These are phyloP conservation scores for Ophiostoma australiae DNA, from an alignment of 2,329 filamentous ascomycete species.

Conservation along the genomic window DNA sequence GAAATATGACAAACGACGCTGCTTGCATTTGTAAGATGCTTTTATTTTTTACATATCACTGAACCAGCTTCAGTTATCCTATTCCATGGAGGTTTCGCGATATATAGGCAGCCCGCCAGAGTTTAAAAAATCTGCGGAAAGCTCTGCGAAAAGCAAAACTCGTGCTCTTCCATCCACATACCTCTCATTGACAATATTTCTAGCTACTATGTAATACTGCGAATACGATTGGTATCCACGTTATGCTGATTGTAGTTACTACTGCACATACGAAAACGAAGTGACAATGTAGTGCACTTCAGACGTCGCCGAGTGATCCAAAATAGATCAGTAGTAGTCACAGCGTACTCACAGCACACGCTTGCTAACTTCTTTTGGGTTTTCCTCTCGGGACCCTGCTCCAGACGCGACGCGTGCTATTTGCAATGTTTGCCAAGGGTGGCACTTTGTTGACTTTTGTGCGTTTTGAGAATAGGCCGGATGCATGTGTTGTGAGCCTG, in stretches of 20 bases:
- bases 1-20: background rate
- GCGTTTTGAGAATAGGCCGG: background rate
- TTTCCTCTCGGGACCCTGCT: background rate
- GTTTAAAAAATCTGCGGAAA: background rate
- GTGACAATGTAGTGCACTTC: background rate
- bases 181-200: background rate
- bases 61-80: background rate
- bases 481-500: background rate
- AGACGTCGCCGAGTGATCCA: background rate
- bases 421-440: background rate
- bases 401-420: background rate
- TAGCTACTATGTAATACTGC: background rate
- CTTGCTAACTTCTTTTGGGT: background rate
- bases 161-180: background rate
- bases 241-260: background rate
- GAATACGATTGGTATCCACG: conserved; percentile 1
- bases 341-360: no score
- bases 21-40: background rate
- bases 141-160: background rate
- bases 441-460: conserved; percentile 6
- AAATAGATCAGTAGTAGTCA: background rate
- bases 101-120: background rate
- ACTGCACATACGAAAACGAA: background rate
- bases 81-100: background rate
- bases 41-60: background rate